phyloP scores from a whole-genome alignment of 371 early-diverging fungal genomes.

The Mucor irregularis region DNA sequence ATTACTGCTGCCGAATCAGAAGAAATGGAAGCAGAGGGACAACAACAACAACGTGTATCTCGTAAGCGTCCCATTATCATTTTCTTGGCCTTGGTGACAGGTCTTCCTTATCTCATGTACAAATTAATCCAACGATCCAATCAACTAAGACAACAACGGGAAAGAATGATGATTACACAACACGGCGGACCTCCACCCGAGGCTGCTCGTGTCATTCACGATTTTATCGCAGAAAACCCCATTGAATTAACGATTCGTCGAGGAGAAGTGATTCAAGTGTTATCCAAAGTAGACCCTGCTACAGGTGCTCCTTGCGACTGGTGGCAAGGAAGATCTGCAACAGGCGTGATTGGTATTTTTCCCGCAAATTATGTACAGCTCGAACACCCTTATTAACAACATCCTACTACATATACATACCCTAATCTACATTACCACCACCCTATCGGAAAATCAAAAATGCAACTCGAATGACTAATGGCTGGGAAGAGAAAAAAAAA shows the following conservation, averaged over 20 bases:
- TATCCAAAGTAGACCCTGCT: constrained; percentile 75
- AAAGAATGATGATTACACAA: constrained; percentile 48
- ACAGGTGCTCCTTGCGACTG: constrained; percentile 79
- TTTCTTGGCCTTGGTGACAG: constrained; percentile 81
- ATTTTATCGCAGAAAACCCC: constrained; percentile 75
- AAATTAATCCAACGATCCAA: constrained; percentile 65
- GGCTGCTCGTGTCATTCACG: constrained; percentile 86
- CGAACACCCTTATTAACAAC: constrained; percentile 7
- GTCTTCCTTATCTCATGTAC: constrained; percentile 88
- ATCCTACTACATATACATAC: not conserved
- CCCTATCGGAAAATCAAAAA: no score
- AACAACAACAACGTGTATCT: constrained; percentile 42
- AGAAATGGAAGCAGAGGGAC: constrained; percentile 57
- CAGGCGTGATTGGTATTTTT: constrained; percentile 87
- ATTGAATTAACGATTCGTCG: constrained; percentile 80
- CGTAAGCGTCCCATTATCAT: constrained; percentile 69
- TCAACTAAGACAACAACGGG: constrained; percentile 21
- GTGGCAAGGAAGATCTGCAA: constrained; percentile 89
- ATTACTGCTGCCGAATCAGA: constrained; percentile 39
- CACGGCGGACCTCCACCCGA: constrained; percentile 59
- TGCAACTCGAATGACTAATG: no score
- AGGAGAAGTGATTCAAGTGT: constrained; percentile 87
- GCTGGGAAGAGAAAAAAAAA: not conserved
- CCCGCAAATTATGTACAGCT: constrained; percentile 85
- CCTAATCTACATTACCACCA: not conserved